Percentiles rank a stretch among this genome's conserved stretches.
Evolutionary conservation across 768 basidiomycete species (phyloP).

Genomic region (Pleurotus ostreatus): DNA sequence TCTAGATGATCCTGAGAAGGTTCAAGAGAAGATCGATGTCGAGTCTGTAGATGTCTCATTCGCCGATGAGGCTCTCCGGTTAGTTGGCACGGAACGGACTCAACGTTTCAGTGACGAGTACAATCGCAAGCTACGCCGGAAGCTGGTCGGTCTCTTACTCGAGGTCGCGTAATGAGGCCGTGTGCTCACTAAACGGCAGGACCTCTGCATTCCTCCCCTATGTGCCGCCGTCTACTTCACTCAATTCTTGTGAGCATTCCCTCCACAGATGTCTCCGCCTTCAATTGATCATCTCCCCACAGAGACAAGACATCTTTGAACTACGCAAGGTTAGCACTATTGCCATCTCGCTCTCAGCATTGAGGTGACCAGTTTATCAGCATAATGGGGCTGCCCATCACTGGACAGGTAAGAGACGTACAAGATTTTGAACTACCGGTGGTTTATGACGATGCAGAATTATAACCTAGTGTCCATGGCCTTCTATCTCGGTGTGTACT

Average conservation of each 20-base stretch:
- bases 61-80: conserved; percentile 58
- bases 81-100: conserved; percentile 51
- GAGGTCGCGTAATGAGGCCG: neutral
- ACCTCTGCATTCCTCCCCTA: conserved; percentile 48
- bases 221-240: conserved; percentile 68
- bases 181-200: conserved; percentile 24
- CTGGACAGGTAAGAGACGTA: conserved; percentile 42
- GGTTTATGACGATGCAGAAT: conserved; percentile 27
- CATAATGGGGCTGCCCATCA: conserved; percentile 65
- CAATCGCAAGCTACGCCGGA: conserved; percentile 50
- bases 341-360: neutral
- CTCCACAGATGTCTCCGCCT: neutral
- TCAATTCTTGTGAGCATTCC: conserved; percentile 46
- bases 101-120: conserved; percentile 58
- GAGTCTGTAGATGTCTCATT: conserved; percentile 29
- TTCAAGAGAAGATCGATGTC: conserved; percentile 29
- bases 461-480: conserved; percentile 64
- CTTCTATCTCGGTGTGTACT: conserved; percentile 50
- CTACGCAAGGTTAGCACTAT: conserved; percentile 51
- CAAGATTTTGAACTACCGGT: conserved; percentile 1
- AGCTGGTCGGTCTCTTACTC: conserved; percentile 38
- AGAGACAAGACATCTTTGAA: conserved; percentile 71
- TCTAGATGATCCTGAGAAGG: conserved; percentile 7
- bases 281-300: neutral
- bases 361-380: conserved; percentile 19